A percentile compares a stretch with the other conserved stretches of the same genome.
phyloP scores from a whole-genome alignment of 176 grass and related monocot genomes.

The Lolium perenne region DNA sequence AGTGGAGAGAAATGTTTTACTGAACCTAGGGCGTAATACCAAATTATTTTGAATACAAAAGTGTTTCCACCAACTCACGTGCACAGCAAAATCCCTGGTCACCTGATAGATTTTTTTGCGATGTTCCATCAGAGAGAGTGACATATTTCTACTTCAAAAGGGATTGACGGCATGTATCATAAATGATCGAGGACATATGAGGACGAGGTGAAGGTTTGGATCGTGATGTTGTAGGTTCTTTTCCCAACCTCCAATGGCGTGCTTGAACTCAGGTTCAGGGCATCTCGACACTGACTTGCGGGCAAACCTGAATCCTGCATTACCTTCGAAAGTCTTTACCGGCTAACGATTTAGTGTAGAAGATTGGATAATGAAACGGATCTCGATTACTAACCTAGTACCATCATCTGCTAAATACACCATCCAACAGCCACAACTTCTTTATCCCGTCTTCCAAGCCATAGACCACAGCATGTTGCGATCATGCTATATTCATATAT shows the following conservation, averaged over 20 bases:
- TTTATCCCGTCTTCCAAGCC: not conserved
- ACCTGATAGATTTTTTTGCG: not conserved
- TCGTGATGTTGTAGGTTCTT: slow-evolving; percentile 36
- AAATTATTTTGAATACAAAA: no score
- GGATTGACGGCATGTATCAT: not conserved
- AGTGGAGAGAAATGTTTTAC: not conserved
- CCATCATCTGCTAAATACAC: slow-evolving; percentile 16
- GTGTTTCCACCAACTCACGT: not conserved
- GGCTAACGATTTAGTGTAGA: not conserved
- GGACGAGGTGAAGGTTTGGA: slow-evolving; percentile 1
- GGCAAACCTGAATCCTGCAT: slow-evolving; percentile 37
- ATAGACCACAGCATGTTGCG: not conserved
- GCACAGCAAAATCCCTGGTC: not conserved
- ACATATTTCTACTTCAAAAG: not conserved
- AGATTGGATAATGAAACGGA: not conserved
- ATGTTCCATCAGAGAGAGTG: not conserved
- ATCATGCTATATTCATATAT: not conserved
- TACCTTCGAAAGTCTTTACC: slow-evolving; percentile 6
- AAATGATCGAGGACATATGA: not conserved
- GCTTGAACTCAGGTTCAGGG: slow-evolving; percentile 8
- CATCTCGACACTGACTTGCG: slow-evolving; percentile 40
- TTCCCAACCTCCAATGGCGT: not conserved
- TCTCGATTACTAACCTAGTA: not conserved
- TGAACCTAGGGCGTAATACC: no score
- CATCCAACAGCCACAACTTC: not conserved